Base-by-base conservation (phyloP, 2,329 filamentous ascomycete genomes). In the Lanzia echinophila region DNA sequence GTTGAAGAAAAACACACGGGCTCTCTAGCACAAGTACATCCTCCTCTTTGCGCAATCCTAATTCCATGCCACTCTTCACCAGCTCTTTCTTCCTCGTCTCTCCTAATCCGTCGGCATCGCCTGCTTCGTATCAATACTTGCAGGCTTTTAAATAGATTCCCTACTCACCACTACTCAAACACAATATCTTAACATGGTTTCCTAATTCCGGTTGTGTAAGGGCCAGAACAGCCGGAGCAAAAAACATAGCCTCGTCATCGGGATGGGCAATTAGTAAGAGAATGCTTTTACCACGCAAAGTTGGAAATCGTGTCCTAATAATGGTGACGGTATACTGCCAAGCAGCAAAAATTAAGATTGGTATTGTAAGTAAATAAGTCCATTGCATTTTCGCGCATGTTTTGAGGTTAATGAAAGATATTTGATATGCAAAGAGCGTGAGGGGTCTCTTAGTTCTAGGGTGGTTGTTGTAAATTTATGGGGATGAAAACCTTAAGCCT, bases 181-280 rank as follows among this genome's bases (percentile, higher is more conserved):
- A 99, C 53, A 97, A 73, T 59, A 99, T 95, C 73, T 95, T 94
- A 67, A 99, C 79, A 68, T 95, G 90, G 72, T 99, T 97, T 3
- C 88, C 87, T 19, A 86, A 77, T 56, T 84, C 82, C 3, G 90
- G 89, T 13, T 81, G 77, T 17, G 90, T 92, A 55, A 99, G 79
- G n/a, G 88, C 84, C 63, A 95, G 78, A 13, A 97, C 77, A 0
- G 90, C 88, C 0, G 94, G 94, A 59, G 90, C 84, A 72, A 99
- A 99, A 78, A 99, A 99, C 94, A 99, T 99, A 70, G 92, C 94
- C 75, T 99, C 94, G 67, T 99, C 94, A 72, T 99, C 94, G 0
- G 94, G 94, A 73, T 99, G 94, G 20, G 94, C 94, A 66, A 99
- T 97, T 53, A 99, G 77, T 51, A 99, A 80, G 68, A 88, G 87